These are phyloP conservation scores for Gymnopilus dilepis DNA, from an alignment of 768 basidiomycete genomes.

Conservation along the genomic window DNA sequence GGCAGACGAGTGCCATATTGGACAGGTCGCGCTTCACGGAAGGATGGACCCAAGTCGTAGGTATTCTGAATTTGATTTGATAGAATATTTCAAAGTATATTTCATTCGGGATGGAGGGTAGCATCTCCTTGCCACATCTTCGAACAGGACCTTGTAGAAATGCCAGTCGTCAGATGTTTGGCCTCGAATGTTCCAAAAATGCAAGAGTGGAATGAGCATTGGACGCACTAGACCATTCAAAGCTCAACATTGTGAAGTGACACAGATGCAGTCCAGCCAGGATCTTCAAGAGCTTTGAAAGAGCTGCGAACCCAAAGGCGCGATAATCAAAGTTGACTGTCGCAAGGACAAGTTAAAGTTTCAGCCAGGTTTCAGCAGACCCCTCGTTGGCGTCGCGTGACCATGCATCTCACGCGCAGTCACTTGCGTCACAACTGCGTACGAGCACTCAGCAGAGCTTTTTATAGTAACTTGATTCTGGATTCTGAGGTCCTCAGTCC, in stretches of 20 bases:
- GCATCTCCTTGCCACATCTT: not conserved
- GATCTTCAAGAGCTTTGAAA: too few relatives aligned
- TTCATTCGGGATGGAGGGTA: slow-evolving; percentile 7
- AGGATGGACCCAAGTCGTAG: not conserved
- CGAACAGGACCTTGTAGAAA: slow-evolving; percentile 3
- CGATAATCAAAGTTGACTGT: too few relatives aligned
- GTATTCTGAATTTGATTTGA: not conserved
- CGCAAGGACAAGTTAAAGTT: too few relatives aligned
- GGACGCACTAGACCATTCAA: not conserved
- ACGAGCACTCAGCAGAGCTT: too few relatives aligned
- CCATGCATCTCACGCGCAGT: not conserved
- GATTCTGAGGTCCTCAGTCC: too few relatives aligned
- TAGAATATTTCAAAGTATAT: slow-evolving; percentile 11
- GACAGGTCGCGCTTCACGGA: not conserved
- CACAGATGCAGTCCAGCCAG: too few relatives aligned
- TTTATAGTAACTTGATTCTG: slow-evolving; percentile 7
- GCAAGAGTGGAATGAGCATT: not conserved
- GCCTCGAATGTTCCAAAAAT: not conserved
- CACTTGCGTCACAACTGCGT: not conserved
- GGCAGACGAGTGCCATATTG: not conserved
- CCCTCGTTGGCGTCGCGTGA: not conserved
- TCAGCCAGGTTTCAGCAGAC: too few relatives aligned
- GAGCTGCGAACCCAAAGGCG: too few relatives aligned
- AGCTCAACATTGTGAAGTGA: not conserved
- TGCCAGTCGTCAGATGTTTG: too few relatives aligned